A percentile compares a stretch with the other conserved stretches of the same genome.
phyloP scores from a whole-genome alignment of 2,329 filamentous ascomycete genomes.

The Trichophyton verrucosum region DNA sequence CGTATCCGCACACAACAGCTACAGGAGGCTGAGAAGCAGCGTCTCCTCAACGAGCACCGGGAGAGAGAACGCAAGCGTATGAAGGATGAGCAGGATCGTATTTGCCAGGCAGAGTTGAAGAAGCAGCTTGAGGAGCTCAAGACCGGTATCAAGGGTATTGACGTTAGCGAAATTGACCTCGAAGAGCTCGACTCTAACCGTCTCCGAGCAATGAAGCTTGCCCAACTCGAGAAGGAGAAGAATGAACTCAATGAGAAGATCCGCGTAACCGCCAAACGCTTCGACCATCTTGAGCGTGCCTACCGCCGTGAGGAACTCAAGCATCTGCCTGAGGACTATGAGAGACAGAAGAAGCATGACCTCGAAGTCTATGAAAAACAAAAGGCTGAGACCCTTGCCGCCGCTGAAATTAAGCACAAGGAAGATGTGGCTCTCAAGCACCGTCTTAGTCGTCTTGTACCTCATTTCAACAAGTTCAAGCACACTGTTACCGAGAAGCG shows the following conservation, averaged over 20 bases:
- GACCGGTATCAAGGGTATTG: constrained; percentile 70
- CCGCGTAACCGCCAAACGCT: constrained; percentile 82
- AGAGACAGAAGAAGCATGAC: constrained; percentile 66
- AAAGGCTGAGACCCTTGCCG: constrained; percentile 64
- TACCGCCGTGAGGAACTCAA: constrained; percentile 93
- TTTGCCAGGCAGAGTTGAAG: constrained; percentile 86
- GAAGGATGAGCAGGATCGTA: constrained; percentile 76
- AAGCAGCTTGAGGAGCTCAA: constrained; percentile 86
- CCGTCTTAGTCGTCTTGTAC: constrained; percentile 71
- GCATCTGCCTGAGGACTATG: constrained; percentile 78
- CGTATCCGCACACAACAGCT: constrained; percentile 74
- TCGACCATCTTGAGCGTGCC: constrained; percentile 93
- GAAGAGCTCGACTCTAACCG: constrained; percentile 79
- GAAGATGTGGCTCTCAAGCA: constrained; percentile 89
- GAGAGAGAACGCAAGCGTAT: constrained; percentile 79
- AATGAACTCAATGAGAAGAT: constrained; percentile 87
- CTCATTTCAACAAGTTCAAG: constrained; percentile 74
- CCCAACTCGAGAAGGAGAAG: constrained; percentile 95
- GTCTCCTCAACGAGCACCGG: constrained; percentile 81
- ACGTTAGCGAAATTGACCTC: constrained; percentile 58
- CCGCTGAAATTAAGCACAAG: constrained; percentile 78
- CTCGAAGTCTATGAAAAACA: constrained; percentile 65
- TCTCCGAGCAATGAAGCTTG: constrained; percentile 87
- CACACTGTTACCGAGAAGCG: constrained; percentile 72
- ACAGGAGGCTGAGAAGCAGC: constrained; percentile 77